Base-by-base conservation (phyloP, 2,329 filamentous ascomycete genomes). In the Phyllosticta paracitricarpa region DNA sequence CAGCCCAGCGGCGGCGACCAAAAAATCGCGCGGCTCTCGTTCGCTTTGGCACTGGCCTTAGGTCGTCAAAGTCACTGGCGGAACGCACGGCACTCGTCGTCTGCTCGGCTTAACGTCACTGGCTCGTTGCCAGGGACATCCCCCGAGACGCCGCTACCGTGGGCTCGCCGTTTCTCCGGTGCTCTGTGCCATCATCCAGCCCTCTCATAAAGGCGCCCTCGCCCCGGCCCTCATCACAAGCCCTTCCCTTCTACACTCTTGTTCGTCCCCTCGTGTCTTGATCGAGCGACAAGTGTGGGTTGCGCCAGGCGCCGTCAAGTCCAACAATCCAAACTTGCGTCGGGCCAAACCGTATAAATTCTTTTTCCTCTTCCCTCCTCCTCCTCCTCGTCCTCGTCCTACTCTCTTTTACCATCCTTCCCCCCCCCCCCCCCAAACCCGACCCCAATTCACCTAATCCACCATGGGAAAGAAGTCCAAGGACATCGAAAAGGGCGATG, bases 281-380 rank as follows among this genome's bases (percentile, higher is more conserved):
- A 61, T 61, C 59, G 59, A 61, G 59, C 59, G 59, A 56, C 59
- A 61, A 61, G 59, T 61, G 58, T 61, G 59, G 52, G 59, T 55
- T 61, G 59, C 59, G 54, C 59, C 59, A 51, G 59, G 59, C 59
- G 56, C 52, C 59, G 54, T 51, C 59, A 51, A 54, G 51, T 48
- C 48, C 59, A 56, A 61, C 19, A 26, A 35, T 56, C 59, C 33
- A 40, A 40, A 9, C 10, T 40, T 56, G 59, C 59, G 48, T 25
- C 59, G 59, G 59, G 26, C 48, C 54, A 56, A 14, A 48, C 54
- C 54, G 4, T 24, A 54, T 54, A 54, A 25, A 48, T 17, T 19
- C 53, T 51, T 33, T 51, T 54, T 22, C 19, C 19, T 22, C 19
- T 22, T 22, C 19, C 19, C 19, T 22, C 19, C 19, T 22, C 19